phyloP scores from a whole-genome alignment of 345 rosid species.

The Sisymbrium altissimum region DNA sequence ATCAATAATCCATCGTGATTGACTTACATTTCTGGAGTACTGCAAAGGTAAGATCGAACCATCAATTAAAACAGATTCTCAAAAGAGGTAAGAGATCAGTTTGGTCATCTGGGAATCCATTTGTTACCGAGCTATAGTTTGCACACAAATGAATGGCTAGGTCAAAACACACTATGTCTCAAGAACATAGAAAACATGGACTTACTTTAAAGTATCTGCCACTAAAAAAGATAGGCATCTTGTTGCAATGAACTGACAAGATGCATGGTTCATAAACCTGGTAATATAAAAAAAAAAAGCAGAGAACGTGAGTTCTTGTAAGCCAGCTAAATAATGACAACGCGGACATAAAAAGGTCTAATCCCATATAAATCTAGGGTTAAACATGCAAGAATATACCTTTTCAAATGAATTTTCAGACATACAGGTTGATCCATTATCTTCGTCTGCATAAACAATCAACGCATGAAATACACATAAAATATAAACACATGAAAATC shows the following conservation, averaged over 20 bases:
- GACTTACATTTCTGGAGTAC: conserved; percentile 97
- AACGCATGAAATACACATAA: background rate
- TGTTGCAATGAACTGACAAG: conserved; percentile 55
- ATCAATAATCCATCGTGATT: conserved; percentile 92
- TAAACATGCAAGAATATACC: conserved; percentile 11
- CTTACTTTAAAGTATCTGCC: conserved; percentile 93
- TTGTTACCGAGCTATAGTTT: background rate
- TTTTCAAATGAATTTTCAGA: conserved; percentile 23
- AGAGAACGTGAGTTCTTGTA: conserved; percentile 1
- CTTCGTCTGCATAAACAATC: conserved; percentile 23
- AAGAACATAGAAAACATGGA: conserved; percentile 10
- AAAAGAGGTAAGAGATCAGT: background rate
- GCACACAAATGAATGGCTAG: background rate
- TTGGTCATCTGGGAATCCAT: conserved; percentile 14
- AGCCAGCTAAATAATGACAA: conserved; percentile 1
- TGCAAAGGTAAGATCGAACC: conserved; percentile 27
- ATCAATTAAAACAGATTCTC: background rate
- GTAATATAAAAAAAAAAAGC: background rate
- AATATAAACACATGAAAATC: background rate
- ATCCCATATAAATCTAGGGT: background rate
- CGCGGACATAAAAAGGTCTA: background rate
- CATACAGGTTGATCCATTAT: conserved; percentile 20
- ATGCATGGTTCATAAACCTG: conserved; percentile 71
- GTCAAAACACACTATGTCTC: background rate
- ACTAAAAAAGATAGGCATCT: conserved; percentile 68